phyloP scores from a whole-genome alignment of 1,139 yeast genomes.

The Nakaseomyces sp. region DNA sequence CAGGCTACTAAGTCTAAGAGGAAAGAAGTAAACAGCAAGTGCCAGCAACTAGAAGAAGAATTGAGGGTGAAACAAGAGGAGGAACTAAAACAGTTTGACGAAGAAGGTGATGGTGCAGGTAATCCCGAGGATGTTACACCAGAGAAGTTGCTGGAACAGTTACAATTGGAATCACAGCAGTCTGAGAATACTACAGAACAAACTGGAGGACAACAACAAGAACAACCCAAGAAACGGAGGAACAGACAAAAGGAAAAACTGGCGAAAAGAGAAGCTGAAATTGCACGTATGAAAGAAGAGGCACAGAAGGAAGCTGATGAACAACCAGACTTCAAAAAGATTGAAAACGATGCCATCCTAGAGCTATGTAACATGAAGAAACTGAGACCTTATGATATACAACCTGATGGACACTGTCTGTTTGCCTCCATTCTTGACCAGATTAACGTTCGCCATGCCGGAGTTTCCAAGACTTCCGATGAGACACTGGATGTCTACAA shows the following conservation, averaged over 20 bases:
- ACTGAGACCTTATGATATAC: conserved; percentile 53
- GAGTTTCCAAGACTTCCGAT: conserved; percentile 12
- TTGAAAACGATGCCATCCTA: conserved; percentile 60
- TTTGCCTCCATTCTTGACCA: conserved; percentile 84
- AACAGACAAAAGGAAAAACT: conserved; percentile 81
- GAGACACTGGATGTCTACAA: conserved; percentile 35
- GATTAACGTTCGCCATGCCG: conserved; percentile 42
- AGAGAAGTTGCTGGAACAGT: conserved; percentile 51
- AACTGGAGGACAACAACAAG: not conserved
- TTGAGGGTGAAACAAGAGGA: conserved; percentile 44
- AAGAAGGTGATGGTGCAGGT: conserved; percentile 16
- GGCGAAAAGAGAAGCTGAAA: conserved; percentile 66
- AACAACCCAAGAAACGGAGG: conserved; percentile 38
- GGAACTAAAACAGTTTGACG: conserved; percentile 36
- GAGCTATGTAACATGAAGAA: conserved; percentile 41
- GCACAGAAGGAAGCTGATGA: conserved; percentile 63
- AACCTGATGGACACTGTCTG: conserved; percentile 91
- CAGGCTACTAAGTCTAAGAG: conserved; percentile 76
- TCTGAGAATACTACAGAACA: not conserved
- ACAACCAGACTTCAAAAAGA: conserved; percentile 57
- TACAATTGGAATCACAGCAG: conserved; percentile 34
- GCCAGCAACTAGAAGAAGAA: conserved; percentile 50
- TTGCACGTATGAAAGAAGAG: conserved; percentile 51
- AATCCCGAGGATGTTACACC: conserved; percentile 47
- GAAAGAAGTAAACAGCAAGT: conserved; percentile 46